A percentile compares a stretch with the other conserved stretches of the same genome.
These are phyloP conservation scores for Aegilops bicornis DNA, from an alignment of 176 grass and related monocot genomes.

Conservation along the genomic window DNA sequence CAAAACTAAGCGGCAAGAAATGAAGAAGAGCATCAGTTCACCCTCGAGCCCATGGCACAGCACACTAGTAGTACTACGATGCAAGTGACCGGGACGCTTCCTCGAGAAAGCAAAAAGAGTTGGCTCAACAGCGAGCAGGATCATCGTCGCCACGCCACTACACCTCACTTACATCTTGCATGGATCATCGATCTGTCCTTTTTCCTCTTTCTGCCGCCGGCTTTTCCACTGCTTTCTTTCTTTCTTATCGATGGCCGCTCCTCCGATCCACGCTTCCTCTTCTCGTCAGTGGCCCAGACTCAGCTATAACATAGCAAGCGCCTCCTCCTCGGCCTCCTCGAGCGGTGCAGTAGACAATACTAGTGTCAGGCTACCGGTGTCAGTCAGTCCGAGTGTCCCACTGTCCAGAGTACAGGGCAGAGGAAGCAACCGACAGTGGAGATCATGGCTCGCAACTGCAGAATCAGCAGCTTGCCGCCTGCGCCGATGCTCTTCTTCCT, in stretches of 20 bases:
- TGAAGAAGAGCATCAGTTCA: background rate
- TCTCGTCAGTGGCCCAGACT: conserved; percentile 26
- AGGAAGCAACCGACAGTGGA: too few species aligned
- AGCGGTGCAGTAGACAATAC: background rate
- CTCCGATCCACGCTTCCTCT: conserved; percentile 25
- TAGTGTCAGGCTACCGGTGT: background rate
- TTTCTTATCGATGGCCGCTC: conserved; percentile 34
- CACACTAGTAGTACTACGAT: background rate
- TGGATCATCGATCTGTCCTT: background rate
- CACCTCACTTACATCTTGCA: background rate
- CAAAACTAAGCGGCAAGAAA: conserved; percentile 53
- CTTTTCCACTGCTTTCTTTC: conserved; percentile 20
- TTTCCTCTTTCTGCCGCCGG: conserved; percentile 33
- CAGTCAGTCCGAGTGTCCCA: background rate
- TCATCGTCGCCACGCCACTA: conserved; percentile 13
- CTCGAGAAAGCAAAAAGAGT: conserved; percentile 5
- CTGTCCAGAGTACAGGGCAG: background rate
- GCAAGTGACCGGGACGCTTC: conserved; percentile 4
- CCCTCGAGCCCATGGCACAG: background rate
- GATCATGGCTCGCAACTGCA: background rate
- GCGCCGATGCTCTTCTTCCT: background rate
- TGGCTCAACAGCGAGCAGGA: background rate
- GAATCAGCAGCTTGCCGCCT: background rate
- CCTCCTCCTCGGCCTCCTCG: background rate
- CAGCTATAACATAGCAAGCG: conserved; percentile 35